Conservation (phyloP, 1,139 yeast species). For the Lodderomyces metapsilosis region DNA sequence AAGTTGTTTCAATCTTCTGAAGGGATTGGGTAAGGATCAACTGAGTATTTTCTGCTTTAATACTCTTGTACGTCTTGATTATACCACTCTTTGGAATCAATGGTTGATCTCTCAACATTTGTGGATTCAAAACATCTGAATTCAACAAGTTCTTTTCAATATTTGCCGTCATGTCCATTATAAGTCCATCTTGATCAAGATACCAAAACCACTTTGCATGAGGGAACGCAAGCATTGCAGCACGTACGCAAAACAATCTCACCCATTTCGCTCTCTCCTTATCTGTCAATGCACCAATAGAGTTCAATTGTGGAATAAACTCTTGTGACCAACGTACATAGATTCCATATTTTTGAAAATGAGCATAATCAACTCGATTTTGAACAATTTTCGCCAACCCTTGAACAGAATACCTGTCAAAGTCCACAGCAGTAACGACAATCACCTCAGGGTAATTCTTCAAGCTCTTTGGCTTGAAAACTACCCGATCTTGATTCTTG, state of each 20-base stretch:
- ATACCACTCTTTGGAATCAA: constrained; percentile 66
- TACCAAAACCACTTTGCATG: constrained; percentile 83
- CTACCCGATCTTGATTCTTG: constrained; percentile 63
- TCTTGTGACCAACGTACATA: constrained; percentile 84
- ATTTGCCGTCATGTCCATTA: constrained; percentile 64
- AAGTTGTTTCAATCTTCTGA: constrained; percentile 58
- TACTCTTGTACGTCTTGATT: constrained; percentile 66
- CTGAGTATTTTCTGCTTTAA: constrained; percentile 51
- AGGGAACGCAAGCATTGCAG: constrained; percentile 88
- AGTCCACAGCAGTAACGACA: constrained; percentile 80
- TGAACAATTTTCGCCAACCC: constrained; percentile 67
- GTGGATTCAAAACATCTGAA: constrained; percentile 54
- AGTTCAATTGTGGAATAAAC: constrained; percentile 58
- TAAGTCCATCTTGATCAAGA: constrained; percentile 69
- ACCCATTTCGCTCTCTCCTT: constrained; percentile 54
- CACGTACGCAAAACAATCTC: constrained; percentile 58
- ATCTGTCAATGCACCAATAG: constrained; percentile 35
- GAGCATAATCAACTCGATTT: constrained; percentile 81
- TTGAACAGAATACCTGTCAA: constrained; percentile 59
- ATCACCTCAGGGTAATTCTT: constrained; percentile 64
- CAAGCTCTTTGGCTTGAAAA: constrained; percentile 41
- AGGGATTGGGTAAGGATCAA: constrained; percentile 68
- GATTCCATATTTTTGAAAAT: constrained; percentile 68
- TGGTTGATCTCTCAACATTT: constrained; percentile 65
- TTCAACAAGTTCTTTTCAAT: constrained; percentile 56